These are phyloP conservation scores for Isatis tinctoria DNA, from an alignment of 345 rosid genomes.

Conservation along the genomic window DNA sequence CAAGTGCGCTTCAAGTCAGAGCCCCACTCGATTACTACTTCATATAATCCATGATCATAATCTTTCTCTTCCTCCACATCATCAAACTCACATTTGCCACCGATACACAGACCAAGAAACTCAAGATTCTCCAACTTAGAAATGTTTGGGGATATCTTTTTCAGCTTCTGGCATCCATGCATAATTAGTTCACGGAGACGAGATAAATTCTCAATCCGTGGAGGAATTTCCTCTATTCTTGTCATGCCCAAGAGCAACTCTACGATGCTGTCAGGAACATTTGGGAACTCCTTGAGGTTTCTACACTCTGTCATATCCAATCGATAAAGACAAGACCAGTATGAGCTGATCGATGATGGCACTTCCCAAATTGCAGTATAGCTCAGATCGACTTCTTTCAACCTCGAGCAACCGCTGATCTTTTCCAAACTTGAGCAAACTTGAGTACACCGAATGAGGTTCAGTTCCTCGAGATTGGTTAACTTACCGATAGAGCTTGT, in stretches of 20 bases:
- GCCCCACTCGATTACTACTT: background rate
- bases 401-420: constrained; percentile 14
- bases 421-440: background rate
- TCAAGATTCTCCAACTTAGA: constrained; percentile 6
- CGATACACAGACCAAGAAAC: background rate
- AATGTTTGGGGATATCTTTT: background rate
- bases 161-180: background rate
- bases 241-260: background rate
- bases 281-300: constrained; percentile 19
- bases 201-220: background rate
- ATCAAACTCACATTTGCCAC: background rate
- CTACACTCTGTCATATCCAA: constrained; percentile 5
- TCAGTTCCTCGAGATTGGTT: background rate
- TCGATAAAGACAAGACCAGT: background rate
- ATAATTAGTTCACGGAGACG: background rate
- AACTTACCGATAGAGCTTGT: background rate
- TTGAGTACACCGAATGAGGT: constrained; percentile 1
- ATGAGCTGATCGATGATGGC: background rate
- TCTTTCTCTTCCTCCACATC: background rate
- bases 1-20: background rate
- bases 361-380: constrained; percentile 5
- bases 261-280: background rate
- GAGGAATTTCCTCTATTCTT: constrained; percentile 1
- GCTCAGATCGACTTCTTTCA: background rate
- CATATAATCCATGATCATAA: background rate